Evolutionary conservation across 805 yeast species (phyloP), one percentile per base, ranked within the genome.

Genomic region (Tetrapisispora taiwanensis): DNA sequence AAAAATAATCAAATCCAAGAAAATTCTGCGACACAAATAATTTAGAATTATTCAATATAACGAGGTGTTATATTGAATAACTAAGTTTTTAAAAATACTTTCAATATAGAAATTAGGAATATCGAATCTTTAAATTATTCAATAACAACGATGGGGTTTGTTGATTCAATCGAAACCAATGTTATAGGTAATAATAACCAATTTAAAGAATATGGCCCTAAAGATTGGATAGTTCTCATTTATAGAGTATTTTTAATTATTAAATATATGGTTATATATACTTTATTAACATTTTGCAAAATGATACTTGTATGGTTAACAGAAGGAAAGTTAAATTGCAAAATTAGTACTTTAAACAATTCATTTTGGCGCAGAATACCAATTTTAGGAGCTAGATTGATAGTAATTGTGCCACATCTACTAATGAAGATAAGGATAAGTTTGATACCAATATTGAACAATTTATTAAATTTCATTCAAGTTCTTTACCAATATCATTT

Each of bases 81-180:
- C n/a, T n/a, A n/a, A n/a, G n/a, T n/a, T n/a, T n/a, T n/a, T n/a
- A n/a, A n/a, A n/a, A n/a, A n/a, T n/a, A n/a, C n/a, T n/a, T n/a
- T n/a, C n/a, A n/a, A n/a, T n/a, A n/a, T n/a, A n/a, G n/a, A n/a
- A n/a, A n/a, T n/a, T n/a, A n/a, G n/a, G n/a, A n/a, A n/a, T n/a
- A n/a, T n/a, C n/a, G n/a, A n/a, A n/a, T n/a, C n/a, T n/a, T n/a
- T n/a, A n/a, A n/a, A n/a, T n/a, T n/a, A n/a, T n/a, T n/a, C n/a
- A n/a, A n/a, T n/a, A n/a, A n/a, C n/a, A n/a, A n/a, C n/a, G n/a
- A 46, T 46, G 46, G 35, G 43, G 7, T 13, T 46, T 15, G 38
- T 37, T 1, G 43, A 48, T 17, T 50, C 51, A 34, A 39, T 53
- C 5, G 49, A 50, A 35, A 55, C 57, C 4, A 56, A 59, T 52